phyloP scores from a whole-genome alignment of 495 filamentous ascomycete genomes.

The Neurospora sp. region DNA sequence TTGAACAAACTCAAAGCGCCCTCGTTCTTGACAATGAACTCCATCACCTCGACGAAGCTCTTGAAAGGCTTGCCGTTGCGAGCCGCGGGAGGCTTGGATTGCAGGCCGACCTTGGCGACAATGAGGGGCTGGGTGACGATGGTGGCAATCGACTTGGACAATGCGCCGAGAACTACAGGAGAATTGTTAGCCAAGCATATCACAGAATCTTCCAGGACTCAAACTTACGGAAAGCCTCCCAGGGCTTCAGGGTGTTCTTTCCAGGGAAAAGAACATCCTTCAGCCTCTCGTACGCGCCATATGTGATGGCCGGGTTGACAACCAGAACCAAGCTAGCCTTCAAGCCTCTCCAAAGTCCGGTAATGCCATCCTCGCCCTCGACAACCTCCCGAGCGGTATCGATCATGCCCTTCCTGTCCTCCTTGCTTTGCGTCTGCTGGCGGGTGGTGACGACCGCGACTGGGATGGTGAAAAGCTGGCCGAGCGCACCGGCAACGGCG shows the following conservation, averaged over 20 bases:
- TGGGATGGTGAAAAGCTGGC: constrained; percentile 93
- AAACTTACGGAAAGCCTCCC: constrained; percentile 83
- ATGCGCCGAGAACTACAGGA: constrained; percentile 70
- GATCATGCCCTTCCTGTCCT: constrained; percentile 74
- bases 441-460: constrained; percentile 91
- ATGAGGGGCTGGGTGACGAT: constrained; percentile 92
- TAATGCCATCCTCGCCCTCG: constrained; percentile 79
- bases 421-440: constrained; percentile 82
- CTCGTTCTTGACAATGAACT: constrained; percentile 81
- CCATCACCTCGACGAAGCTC: constrained; percentile 90
- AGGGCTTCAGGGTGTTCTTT: constrained; percentile 65
- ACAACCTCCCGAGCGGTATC: constrained; percentile 87
- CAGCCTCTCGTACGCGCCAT: constrained; percentile 90
- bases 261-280: constrained; percentile 70
- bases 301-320: constrained; percentile 95
- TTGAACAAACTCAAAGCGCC: constrained; percentile 80
- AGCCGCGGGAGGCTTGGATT: constrained; percentile 79
- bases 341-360: constrained; percentile 85
- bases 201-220: not conserved
- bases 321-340: constrained; percentile 96
- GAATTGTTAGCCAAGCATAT: not conserved
- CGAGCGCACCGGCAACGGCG: constrained; percentile 79
- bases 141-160: constrained; percentile 89
- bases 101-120: constrained; percentile 93
- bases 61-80: constrained; percentile 89